Conservation (phyloP, 1,284 basidiomycete species). For the Austropuccinia psidii region DNA sequence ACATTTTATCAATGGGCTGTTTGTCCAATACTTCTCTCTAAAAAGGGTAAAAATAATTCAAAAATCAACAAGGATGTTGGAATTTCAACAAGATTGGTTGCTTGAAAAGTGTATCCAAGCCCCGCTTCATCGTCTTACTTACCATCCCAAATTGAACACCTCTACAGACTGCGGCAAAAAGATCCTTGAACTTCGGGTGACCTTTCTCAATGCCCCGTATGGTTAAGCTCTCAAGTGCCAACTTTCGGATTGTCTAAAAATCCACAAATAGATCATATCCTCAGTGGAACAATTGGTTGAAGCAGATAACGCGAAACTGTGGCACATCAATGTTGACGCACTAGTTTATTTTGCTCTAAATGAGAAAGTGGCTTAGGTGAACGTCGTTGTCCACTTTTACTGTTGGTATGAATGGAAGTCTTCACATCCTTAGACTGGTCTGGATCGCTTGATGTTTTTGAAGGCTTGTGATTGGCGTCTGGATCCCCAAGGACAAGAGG, state of each 20-base stretch:
- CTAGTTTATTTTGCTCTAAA: slow-evolving; percentile 10
- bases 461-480: background rate
- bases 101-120: background rate
- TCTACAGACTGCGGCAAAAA: slow-evolving; percentile 29
- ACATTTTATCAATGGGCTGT: slow-evolving; percentile 8
- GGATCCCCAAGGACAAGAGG: background rate
- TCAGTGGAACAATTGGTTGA: too few relatives aligned
- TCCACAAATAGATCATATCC: too few relatives aligned
- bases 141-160: slow-evolving; percentile 36
- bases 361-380: background rate
- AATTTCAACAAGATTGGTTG: background rate
- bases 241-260: slow-evolving; percentile 24
- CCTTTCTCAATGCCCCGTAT: slow-evolving; percentile 22
- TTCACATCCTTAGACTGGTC: background rate
- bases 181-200: slow-evolving; percentile 25
- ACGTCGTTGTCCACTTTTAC: background rate
- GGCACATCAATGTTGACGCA: too few relatives aligned
- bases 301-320: too few relatives aligned
- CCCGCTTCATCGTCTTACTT: background rate
- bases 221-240: slow-evolving; percentile 8
- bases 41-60: background rate
- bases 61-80: background rate
- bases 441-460: background rate
- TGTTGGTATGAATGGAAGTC: background rate
- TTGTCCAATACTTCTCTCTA: slow-evolving; percentile 30